phyloP scores from a whole-genome alignment of 768 basidiomycete genomes.

The Phylloporus rhodoxanthus region DNA sequence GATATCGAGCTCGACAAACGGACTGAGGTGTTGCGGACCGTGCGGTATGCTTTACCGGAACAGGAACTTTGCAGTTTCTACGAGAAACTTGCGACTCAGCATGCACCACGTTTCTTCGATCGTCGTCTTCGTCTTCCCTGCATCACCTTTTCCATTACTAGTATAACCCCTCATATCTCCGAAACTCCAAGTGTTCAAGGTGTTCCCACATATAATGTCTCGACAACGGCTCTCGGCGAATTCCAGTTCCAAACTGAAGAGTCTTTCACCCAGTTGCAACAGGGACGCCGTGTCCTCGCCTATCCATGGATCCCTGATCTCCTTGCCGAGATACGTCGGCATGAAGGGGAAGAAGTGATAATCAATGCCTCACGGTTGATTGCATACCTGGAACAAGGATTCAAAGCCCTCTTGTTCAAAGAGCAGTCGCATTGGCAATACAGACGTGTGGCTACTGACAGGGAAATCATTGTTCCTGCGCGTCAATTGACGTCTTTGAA shows the following conservation, averaged over 20 bases:
- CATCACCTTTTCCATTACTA: slow-evolving; percentile 6
- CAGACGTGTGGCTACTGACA: slow-evolving; percentile 17
- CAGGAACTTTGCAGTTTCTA: not conserved
- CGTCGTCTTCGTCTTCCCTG: slow-evolving; percentile 10
- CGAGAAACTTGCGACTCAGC: not conserved
- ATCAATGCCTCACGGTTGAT: not conserved
- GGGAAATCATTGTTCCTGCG: not conserved
- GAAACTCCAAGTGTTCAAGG: not conserved
- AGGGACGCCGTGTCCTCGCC: slow-evolving; percentile 1
- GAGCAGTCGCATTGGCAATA: slow-evolving; percentile 1
- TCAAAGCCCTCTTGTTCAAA: slow-evolving; percentile 4
- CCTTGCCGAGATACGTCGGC: not conserved
- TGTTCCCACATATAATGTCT: not conserved
- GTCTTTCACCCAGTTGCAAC: not conserved
- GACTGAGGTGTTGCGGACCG: not conserved
- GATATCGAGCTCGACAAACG: not conserved
- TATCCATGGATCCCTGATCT: slow-evolving; percentile 12
- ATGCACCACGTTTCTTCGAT: slow-evolving; percentile 1
- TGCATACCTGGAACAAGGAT: slow-evolving; percentile 7
- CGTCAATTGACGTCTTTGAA: not conserved
- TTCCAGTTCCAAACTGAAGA: not conserved
- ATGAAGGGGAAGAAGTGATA: not conserved
- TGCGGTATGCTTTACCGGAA: not conserved
- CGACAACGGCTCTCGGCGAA: slow-evolving; percentile 1
- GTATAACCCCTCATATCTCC: not conserved